Base-by-base conservation (phyloP, 345 rosid species). In the Acer saccharum region DNA sequence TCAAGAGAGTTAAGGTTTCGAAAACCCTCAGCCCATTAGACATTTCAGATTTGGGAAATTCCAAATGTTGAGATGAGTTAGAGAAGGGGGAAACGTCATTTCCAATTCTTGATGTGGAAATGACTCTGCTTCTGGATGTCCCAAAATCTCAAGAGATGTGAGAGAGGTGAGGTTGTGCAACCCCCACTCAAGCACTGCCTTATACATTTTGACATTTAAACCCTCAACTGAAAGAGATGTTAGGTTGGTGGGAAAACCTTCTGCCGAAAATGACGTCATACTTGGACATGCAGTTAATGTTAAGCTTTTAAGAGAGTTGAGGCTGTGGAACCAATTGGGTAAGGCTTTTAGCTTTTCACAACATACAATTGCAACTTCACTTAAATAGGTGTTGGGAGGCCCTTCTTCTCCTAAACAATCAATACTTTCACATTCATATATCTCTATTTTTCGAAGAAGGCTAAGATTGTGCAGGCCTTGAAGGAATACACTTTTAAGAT, bases 171-270 rank as follows among this genome's bases (percentile, higher is more conserved):
- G 50, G 3, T 46, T 76, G 66, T 79, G 64, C 68, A 76, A 72
- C 2, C 80, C 82, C 83, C 77, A 77, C 10, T 50, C 60, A 10
- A 58, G 32, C 13, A 80, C 66, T 43, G 78, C 35, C 39, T 20
- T 68, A 21, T 18, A 18, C n/a, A 70, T 62, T n/a, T 54, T 39
- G 46, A 71, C 66, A 10, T 39, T 54, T 0, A n/a, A n/a, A n/a
- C 10, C 54, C 1, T 3, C 9, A 58, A 72, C 63, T 61, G 6
- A 4, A 21, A 78, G 80, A 54, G 68, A 62, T 65, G 14, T 76
- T 48, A 76, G 46, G 77, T 27, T 68, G 62, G 72, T 46, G 50
- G 50, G 50, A 46, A 46, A 46, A 46, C 50, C 50, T 46, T 46
- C 13, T 9, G 1, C 13, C 50, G 50, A 3, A 11, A 46, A 79